Conservation (phyloP, 2,329 filamentous ascomycete species). For the Pseudogymnoascus sp. region DNA sequence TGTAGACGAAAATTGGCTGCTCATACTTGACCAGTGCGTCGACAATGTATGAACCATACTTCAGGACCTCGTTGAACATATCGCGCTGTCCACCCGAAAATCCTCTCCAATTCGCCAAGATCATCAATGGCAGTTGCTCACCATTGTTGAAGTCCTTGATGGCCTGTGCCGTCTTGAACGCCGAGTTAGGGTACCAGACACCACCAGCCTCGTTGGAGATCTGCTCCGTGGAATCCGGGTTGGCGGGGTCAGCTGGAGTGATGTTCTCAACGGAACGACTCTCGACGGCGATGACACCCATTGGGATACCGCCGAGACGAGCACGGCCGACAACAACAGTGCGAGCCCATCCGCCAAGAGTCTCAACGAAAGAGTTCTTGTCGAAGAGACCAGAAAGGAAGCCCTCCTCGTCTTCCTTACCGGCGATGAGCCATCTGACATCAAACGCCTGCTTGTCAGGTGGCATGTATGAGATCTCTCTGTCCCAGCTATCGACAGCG, state of each 20-base stretch:
- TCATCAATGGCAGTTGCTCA: constrained; percentile 97
- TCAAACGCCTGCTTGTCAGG: constrained; percentile 81
- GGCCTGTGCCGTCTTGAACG: constrained; percentile 98
- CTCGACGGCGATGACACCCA: constrained; percentile 97
- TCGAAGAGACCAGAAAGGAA: constrained; percentile 93
- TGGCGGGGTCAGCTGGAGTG: constrained; percentile 91
- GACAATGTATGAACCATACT: constrained; percentile 98
- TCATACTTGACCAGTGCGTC: constrained; percentile 97
- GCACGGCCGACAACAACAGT: constrained; percentile 96
- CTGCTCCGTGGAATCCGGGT: constrained; percentile 96
- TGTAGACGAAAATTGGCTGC: constrained; percentile 98
- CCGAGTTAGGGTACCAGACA: constrained; percentile 99
- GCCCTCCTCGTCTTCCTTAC: constrained; percentile 69
- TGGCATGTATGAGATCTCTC: constrained; percentile 75
- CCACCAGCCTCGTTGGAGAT: constrained; percentile 91
- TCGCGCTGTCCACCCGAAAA: constrained; percentile 99
- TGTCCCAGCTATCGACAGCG: constrained; percentile 80
- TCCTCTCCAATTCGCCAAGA: constrained; percentile 98
- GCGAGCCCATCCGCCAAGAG: constrained; percentile 91
- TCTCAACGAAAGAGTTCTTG: constrained; percentile 92
- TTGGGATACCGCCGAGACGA: constrained; percentile 90
- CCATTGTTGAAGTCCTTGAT: constrained; percentile 99
- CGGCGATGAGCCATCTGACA: constrained; percentile 85
- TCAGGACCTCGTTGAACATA: constrained; percentile 99
- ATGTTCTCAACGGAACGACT: constrained; percentile 94